These are phyloP conservation scores for Colletotrichum euphorbiae DNA, from an alignment of 2,329 filamentous ascomycete species.

Conservation along the genomic window DNA sequence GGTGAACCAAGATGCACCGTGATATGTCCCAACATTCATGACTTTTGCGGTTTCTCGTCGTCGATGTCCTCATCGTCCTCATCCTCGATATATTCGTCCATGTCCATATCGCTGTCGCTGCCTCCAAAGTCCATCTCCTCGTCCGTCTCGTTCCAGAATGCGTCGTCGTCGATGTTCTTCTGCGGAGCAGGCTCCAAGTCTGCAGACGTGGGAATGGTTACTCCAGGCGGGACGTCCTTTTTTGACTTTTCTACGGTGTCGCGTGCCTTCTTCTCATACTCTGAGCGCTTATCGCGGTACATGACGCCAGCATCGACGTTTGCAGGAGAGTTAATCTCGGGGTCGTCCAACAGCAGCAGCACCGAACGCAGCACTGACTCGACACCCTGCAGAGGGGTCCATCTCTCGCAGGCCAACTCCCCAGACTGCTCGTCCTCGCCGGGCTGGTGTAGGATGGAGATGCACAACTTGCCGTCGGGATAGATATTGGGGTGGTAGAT, in stretches of 20 bases:
- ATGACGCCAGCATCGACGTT: slow-evolving; percentile 94
- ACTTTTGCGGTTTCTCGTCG: slow-evolving; percentile 50
- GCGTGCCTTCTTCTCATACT: slow-evolving; percentile 77
- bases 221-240: slow-evolving; percentile 81
- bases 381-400: slow-evolving; percentile 93
- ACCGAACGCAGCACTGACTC: slow-evolving; percentile 96
- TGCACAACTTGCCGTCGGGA: slow-evolving; percentile 88
- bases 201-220: slow-evolving; percentile 83
- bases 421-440: slow-evolving; percentile 95
- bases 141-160: slow-evolving; percentile 84
- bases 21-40: neutral
- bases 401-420: slow-evolving; percentile 89
- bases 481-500: slow-evolving; percentile 97
- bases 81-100: slow-evolving; percentile 69
- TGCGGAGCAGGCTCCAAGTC: slow-evolving; percentile 71
- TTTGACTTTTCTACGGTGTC: slow-evolving; percentile 80
- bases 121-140: slow-evolving; percentile 74
- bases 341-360: slow-evolving; percentile 90
- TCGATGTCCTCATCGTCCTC: slow-evolving; percentile 70
- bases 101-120: slow-evolving; percentile 74
- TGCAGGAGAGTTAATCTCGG: slow-evolving; percentile 91
- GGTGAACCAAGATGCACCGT: neutral
- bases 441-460: slow-evolving; percentile 93
- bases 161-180: slow-evolving; percentile 74
- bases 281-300: slow-evolving; percentile 77